Base-by-base conservation (phyloP, 257 asterid species). In the Gentiana dahurica region DNA sequence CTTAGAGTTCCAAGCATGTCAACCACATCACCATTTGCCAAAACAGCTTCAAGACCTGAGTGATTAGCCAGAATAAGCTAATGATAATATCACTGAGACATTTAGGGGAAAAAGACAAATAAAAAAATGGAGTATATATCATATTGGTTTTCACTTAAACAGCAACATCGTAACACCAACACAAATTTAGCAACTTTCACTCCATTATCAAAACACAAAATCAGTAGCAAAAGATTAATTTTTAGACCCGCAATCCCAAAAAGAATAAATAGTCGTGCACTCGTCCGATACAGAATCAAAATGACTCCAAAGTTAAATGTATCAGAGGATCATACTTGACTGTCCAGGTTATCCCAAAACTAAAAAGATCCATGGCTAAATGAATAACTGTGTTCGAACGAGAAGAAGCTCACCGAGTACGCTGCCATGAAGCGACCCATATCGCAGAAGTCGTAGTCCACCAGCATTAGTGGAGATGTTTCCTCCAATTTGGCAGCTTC, bases 401-500 rank as follows among this genome's bases (percentile, higher is more conserved):
- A 61, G 43, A 10, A 38, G 43, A 32, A 52, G 47, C 88, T 81
- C 68, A 87, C 98, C 98, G 49, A 91, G 98, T 63, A 91, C 93
- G 65, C 76, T 87, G 59, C 98, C 98, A 68, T 87, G 96, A 61
- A 91, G 95, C 55, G 96, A 91, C 56, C 96, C 98, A 69, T 82
- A 87, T 8, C 98, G 96, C 61, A 91, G 73, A 76, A 91, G 87
- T 63, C 98, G 95, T 78, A 91, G 73, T 38, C 98, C 98, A 67
- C 98, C 98, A 59, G 98, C 98, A 83, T 91, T 91, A 60, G 98
- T 91, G 62, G 98, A 83, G 64, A 91, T 73, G 62, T 87, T 91
- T 68, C 98, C 98, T 54, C 98, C 98, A 66, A 91, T 91, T 75
- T 91, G 98, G 77, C 98, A 91, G 93, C 98, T 91, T 67, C 98